Percentiles rank a stretch among this genome's conserved stretches.
phyloP scores from a whole-genome alignment of 2,329 filamentous ascomycete genomes.

The Fusarium hostae region DNA sequence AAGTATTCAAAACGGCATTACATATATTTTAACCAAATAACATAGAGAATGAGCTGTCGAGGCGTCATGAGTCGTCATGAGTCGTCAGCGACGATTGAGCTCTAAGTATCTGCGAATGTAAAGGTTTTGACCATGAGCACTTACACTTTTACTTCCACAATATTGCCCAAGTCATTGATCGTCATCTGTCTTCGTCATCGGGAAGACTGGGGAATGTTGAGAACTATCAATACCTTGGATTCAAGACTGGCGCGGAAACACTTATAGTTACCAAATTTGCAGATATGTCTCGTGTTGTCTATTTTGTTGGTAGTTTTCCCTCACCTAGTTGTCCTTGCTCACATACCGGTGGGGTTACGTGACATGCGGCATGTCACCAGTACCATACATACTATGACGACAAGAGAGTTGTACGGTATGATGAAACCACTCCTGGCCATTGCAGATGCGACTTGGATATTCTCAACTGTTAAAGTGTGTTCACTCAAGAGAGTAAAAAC shows the following conservation, averaged over 20 bases:
- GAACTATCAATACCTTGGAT: not conserved
- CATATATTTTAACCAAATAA: not conserved
- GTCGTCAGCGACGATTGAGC: not conserved
- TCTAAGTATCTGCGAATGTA: not conserved
- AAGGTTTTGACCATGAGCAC: not conserved
- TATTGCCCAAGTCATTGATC: not conserved
- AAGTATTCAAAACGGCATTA: not conserved
- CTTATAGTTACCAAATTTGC: not conserved
- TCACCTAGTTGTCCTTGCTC: not conserved
- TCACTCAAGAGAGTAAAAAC: not conserved
- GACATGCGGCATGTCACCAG: not conserved
- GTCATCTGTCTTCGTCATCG: not conserved
- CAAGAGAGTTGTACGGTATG: not conserved
- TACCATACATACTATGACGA: not conserved
- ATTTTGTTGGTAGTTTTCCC: not conserved
- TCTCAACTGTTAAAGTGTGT: not conserved
- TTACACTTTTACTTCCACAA: not conserved
- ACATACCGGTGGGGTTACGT: slow-evolving; percentile 1
- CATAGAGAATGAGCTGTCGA: not conserved
- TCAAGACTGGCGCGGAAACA: not conserved
- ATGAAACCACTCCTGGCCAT: not conserved
- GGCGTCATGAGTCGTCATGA: not conserved
- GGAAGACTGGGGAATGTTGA: not conserved
- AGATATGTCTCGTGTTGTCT: not conserved
- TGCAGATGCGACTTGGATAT: not conserved